Evolutionary conservation across 2,329 filamentous ascomycete genomes (phyloP), one percentile per base, ranked within the genome.

Genomic region (Hymenoscyphus fraxineus): DNA sequence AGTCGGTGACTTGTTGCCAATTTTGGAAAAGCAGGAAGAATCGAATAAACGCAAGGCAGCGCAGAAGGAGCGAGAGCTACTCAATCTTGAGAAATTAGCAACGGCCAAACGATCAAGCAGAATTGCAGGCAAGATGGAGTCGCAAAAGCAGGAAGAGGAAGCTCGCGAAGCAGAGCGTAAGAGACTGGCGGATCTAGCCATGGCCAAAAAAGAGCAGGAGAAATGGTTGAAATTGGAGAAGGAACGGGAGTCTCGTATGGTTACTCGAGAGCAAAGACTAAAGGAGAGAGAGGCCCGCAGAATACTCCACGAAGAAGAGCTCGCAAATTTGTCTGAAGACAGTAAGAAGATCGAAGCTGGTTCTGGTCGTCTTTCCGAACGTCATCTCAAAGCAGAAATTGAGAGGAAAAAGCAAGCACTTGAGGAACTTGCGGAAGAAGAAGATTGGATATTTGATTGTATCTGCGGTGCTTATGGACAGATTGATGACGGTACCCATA

Each of bases 401-500:
- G 90, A 93, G 72, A 90, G 85, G 76, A 91, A 88, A 68, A 89
- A 90, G 75, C 88, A 88, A 75, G 91, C 91, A 40, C 80, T 97
- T 12, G 84, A 90, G 70, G 85, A 89, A 62, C 82, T 97, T 31
- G 85, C 83, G 19, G 76, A 78, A 22, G 83, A 88, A 69, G 91
- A 95, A 58, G 87, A 93, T 60, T 98, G 95, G 95, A 85, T 92
- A 47, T 99, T 99, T 71, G 95, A 99, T 75, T 99, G 95, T 75
- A 84, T 91, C 32, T 99, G 95, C 76, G 94, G 94, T 32, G 84
- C 93, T 27, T 88, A 97, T 76, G 95, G 95, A 27, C 89, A 96
- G 71, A 91, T 97, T 65, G 95, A 99, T 72, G 95, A 98, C 75
- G 95, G 95, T 41, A 89, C 92, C 7, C 93, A 97, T 75, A 97